Evolutionary conservation across 495 filamentous ascomycete genomes (phyloP), one percentile per base, ranked within the genome.

Genomic region (Penicillium cinerascens): DNA sequence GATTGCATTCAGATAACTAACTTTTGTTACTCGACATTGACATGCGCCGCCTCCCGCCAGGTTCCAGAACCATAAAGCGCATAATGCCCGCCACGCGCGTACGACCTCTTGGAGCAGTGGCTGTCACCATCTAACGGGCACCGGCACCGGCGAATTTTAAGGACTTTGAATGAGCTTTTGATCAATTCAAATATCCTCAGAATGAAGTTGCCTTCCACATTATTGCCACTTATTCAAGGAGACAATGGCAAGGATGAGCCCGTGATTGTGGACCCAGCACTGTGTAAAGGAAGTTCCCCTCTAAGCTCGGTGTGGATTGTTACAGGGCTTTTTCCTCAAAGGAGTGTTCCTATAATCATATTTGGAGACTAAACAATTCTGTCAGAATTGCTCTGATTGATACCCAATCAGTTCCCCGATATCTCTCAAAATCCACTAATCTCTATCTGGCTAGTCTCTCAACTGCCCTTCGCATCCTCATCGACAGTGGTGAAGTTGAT

Each of bases 101-200:
- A 67, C 64, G 45, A 71, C 65, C 54, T 75, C 72, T 44, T 75
- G 72, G 72, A 64, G 70, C 44, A 69, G 61, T 52, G 70, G 67
- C 54, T 69, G 57, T 51, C 39, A 57, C 54, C 59, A 73, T 53
- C 35, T 65, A 49, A 61, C 36, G 37, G 37, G 37, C 40, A 40
- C 58, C 20, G 49, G 35, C 23, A 37, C 58, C 55, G 59, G 56
- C 52, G 63, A 71, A 64, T 48, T n/a, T n/a, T n/a, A n/a, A n/a
- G n/a, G n/a, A n/a, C n/a, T n/a, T n/a, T n/a, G n/a, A n/a, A n/a
- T n/a, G n/a, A n/a, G n/a, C 10, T 13, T 33, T 10, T 3, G 8
- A 15, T 13, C 10, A 2, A 9, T 13, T 33, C 29, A 13, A 33
- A 33, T 13, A 13, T 29, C 7, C n/a, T 23, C 8, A 33, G 13